These are phyloP conservation scores for Venturia carpophila DNA, from an alignment of 2,329 filamentous ascomycete species.

Conservation along the genomic window DNA sequence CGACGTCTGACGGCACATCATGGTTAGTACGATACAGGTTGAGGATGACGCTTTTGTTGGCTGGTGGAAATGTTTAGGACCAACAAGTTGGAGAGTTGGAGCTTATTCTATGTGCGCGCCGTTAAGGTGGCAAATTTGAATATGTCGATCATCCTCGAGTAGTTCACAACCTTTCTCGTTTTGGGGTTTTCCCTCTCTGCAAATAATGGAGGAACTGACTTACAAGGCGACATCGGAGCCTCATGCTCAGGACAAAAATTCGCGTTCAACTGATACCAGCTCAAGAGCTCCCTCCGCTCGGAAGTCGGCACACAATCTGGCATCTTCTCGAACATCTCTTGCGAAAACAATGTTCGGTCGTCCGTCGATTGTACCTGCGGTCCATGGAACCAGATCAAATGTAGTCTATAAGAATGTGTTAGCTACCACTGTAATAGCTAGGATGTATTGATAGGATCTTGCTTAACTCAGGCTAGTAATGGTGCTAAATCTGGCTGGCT, in stretches of 20 bases:
- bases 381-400: slow-evolving; percentile 3
- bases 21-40: not conserved
- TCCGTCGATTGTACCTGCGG: not conserved
- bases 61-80: no score
- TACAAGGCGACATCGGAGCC: slow-evolving; percentile 4
- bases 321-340: slow-evolving; percentile 8
- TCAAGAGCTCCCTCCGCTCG: not conserved
- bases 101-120: not conserved
- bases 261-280: not conserved
- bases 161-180: not conserved
- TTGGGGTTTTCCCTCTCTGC: not conserved
- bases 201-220: not conserved
- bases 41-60: not conserved
- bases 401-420: not conserved
- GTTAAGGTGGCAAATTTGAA: not conserved
- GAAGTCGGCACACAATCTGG: not conserved
- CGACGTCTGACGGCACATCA: not conserved
- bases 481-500: not conserved
- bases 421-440: not conserved
- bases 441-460: not conserved
- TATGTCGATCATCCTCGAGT: not conserved
- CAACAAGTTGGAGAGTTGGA: not conserved
- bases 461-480: slow-evolving; percentile 6
- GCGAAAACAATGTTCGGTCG: not conserved
- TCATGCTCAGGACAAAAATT: slow-evolving; percentile 7